Evolutionary conservation across 2,329 filamentous ascomycete species (phyloP).

Genomic region (Didymellaceae sp.): DNA sequence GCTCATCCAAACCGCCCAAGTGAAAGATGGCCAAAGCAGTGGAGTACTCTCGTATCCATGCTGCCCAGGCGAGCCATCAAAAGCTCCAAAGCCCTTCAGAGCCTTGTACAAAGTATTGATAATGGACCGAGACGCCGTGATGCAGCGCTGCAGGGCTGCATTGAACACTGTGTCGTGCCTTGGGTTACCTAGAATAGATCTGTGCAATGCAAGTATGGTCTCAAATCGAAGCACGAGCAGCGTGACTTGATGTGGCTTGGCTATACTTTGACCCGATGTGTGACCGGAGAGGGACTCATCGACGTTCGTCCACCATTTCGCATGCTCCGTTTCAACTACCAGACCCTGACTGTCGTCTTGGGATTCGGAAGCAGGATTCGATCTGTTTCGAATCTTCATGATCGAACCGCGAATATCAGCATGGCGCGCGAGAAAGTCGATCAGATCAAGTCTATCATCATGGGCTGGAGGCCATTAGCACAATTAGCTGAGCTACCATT

Average conservation of each 20-base stretch:
- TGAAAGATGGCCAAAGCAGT: slow-evolving; percentile 36
- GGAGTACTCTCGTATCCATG: slow-evolving; percentile 30
- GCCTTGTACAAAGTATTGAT: slow-evolving; percentile 35
- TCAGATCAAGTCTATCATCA: slow-evolving; percentile 27
- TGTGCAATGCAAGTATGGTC: slow-evolving; percentile 30
- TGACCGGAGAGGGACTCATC: slow-evolving; percentile 32
- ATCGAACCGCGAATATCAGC: slow-evolving; percentile 32
- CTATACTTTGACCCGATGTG: slow-evolving; percentile 20
- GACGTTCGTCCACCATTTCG: slow-evolving; percentile 36
- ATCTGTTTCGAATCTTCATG: slow-evolving; percentile 28
- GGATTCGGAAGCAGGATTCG: slow-evolving; percentile 10
- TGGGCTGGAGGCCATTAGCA: slow-evolving; percentile 5
- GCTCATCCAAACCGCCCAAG: slow-evolving; percentile 38
- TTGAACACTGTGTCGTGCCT: slow-evolving; percentile 31
- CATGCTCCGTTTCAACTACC: slow-evolving; percentile 31
- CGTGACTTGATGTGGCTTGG: slow-evolving; percentile 31
- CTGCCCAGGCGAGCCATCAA: slow-evolving; percentile 31
- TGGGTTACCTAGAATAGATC: slow-evolving; percentile 31
- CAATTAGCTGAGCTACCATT: neutral
- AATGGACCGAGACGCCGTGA: slow-evolving; percentile 33
- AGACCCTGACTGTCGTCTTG: slow-evolving; percentile 21
- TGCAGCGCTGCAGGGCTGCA: slow-evolving; percentile 31
- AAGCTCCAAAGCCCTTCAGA: slow-evolving; percentile 29
- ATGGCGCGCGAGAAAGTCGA: slow-evolving; percentile 34
- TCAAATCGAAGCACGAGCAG: slow-evolving; percentile 35